Percentiles rank a stretch among this genome's conserved stretches.
phyloP scores from a whole-genome alignment of 495 filamentous ascomycete species.

The Jackrogersella minutella region DNA sequence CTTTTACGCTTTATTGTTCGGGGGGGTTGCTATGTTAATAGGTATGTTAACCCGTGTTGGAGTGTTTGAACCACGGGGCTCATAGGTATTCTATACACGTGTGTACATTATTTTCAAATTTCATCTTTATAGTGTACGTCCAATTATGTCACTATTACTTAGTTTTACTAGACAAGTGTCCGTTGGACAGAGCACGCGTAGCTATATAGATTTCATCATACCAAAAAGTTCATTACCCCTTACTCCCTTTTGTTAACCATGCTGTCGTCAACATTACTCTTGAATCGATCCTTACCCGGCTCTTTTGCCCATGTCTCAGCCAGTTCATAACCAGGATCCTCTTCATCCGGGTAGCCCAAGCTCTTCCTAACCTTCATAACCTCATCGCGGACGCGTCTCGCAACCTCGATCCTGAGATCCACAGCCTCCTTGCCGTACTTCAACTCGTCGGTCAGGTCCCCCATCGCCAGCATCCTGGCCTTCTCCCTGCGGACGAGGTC shows the following conservation, averaged over 20 bases:
- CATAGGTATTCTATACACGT: no score
- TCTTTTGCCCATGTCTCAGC: constrained; percentile 59
- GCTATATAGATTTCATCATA: not conserved
- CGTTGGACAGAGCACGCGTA: not conserved
- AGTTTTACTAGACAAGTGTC: not conserved
- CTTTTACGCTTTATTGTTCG: no score
- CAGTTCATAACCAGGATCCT: constrained; percentile 55
- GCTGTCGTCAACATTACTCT: constrained; percentile 57
- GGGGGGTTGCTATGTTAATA: no score
- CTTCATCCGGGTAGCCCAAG: constrained; percentile 79
- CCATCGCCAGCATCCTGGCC: constrained; percentile 32
- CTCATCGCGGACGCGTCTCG: constrained; percentile 76
- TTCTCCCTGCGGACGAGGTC: constrained; percentile 56
- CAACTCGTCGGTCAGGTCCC: constrained; percentile 64
- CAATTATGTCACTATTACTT: no score
- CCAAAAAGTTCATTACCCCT: not conserved
- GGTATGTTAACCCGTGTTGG: no score
- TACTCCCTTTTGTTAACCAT: constrained; percentile 51
- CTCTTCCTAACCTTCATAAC: constrained; percentile 77
- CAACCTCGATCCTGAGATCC: constrained; percentile 81
- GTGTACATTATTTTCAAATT: no score
- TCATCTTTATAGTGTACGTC: no score
- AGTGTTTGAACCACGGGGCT: no score
- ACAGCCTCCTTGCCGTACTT: constrained; percentile 76
- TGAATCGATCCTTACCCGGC: constrained; percentile 51